A percentile compares a stretch with the other conserved stretches of the same genome.
phyloP scores from a whole-genome alignment of 352 stramenopile species.

The Globisporangium cylindrosporum region DNA sequence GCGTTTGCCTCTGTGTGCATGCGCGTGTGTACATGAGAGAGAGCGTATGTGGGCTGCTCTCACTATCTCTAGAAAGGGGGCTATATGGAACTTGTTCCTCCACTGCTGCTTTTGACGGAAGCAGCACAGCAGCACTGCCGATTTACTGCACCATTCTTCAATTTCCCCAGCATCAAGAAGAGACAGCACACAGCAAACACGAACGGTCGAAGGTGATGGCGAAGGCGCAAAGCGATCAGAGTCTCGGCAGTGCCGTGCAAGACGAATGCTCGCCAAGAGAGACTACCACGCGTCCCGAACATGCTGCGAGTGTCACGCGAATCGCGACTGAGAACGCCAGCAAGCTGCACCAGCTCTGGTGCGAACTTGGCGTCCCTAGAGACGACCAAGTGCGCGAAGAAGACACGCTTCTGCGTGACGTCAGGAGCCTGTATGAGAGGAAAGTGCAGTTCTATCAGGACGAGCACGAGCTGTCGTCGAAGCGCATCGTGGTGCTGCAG shows the following conservation, averaged over 20 bases:
- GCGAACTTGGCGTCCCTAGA: constrained; percentile 25
- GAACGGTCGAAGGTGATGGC: neutral
- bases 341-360: constrained; percentile 34
- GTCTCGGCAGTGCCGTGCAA: neutral
- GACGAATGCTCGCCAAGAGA: neutral
- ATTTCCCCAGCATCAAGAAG: neutral
- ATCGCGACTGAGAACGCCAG: constrained; percentile 13
- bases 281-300: neutral
- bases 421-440: constrained; percentile 1
- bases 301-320: neutral
- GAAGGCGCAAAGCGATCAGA: neutral
- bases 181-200: neutral
- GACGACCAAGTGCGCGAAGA: constrained; percentile 31
- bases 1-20: neutral
- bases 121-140: neutral
- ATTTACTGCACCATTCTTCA: neutral
- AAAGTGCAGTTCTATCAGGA: constrained; percentile 18
- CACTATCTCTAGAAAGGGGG: constrained; percentile 2
- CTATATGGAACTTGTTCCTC: neutral
- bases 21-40: neutral
- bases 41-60: neutral
- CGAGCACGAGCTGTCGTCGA: constrained; percentile 23
- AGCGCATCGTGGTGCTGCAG: constrained; percentile 25
- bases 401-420: constrained; percentile 11
- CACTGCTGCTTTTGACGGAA: neutral